Evolutionary conservation across 768 basidiomycete genomes (phyloP).

Genomic region (Termitomyces sp.): DNA sequence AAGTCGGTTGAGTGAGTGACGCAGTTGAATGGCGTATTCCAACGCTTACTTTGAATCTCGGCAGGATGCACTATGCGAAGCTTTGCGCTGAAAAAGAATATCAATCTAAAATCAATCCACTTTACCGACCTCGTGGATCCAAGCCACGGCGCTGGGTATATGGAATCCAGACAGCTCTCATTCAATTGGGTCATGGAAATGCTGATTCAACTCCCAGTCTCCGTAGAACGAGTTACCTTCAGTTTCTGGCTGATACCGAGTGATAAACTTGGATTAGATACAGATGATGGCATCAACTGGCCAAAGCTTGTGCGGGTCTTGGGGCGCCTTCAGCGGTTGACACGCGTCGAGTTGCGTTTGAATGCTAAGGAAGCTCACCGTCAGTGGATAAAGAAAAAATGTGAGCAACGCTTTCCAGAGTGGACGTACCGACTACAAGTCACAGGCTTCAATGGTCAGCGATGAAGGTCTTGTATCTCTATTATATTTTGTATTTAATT

Average conservation of each 20-base stretch:
- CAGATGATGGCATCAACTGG: conserved; percentile 1
- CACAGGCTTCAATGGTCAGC: background rate
- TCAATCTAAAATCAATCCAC: conserved; percentile 1
- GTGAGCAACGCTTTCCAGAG: background rate
- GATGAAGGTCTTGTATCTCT: background rate
- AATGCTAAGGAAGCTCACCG: conserved; percentile 3
- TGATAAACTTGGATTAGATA: conserved; percentile 7
- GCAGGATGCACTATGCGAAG: background rate
- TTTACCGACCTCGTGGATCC: conserved; percentile 13
- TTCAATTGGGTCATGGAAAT: conserved; percentile 9
- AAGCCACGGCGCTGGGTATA: background rate
- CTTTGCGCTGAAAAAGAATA: conserved; percentile 3
- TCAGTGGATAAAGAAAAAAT: conserved; percentile 5
- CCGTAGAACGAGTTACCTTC: conserved; percentile 1
- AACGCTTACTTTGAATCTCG: background rate
- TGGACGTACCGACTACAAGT: background rate
- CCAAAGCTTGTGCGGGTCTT: background rate
- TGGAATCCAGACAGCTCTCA: background rate
- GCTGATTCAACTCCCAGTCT: conserved; percentile 2
- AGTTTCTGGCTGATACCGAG: conserved; percentile 12
- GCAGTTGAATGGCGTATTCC: background rate
- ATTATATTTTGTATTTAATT: background rate
- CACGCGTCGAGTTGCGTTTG: conserved; percentile 1
- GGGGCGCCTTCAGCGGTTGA: background rate
- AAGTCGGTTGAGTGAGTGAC: conserved; percentile 4